Percentiles rank a stretch among this genome's conserved stretches.
Conservation (phyloP, 805 yeast genomes). For the Candida glaebosa region DNA sequence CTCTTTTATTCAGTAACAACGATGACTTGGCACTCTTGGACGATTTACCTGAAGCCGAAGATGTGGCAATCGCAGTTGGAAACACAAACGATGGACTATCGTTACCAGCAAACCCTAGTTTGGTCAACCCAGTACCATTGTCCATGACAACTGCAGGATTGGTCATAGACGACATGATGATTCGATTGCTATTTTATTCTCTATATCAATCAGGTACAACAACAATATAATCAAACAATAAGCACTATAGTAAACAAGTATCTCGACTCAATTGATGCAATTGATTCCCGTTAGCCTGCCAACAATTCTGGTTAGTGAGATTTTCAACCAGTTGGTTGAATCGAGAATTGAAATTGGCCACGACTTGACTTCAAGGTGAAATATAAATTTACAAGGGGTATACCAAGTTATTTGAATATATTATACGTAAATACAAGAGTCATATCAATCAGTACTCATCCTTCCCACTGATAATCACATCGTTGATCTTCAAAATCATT, state of each 20-base stretch:
- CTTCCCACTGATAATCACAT: slow-evolving; percentile 88
- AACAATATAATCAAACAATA: no score
- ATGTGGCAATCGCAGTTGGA: slow-evolving; percentile 94
- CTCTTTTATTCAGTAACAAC: slow-evolving; percentile 65
- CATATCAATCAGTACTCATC: slow-evolving; percentile 50
- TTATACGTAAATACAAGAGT: slow-evolving; percentile 2
- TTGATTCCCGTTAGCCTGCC: background rate
- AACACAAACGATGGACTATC: slow-evolving; percentile 96
- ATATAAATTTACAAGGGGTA: no score
- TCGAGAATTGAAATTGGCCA: no score
- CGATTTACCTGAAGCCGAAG: slow-evolving; percentile 43
- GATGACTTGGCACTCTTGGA: slow-evolving; percentile 47
- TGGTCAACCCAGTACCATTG: slow-evolving; percentile 97
- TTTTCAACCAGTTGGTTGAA: no score
- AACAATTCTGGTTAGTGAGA: no score
- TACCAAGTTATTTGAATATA: no score
- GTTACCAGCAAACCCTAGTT: slow-evolving; percentile 97
- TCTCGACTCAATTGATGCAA: background rate
- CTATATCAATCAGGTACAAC: no score
- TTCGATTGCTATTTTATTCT: no score
- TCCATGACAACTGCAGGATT: slow-evolving; percentile 97
- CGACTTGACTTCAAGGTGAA: no score
- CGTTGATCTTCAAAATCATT: slow-evolving; percentile 96
- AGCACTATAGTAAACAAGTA: no score
- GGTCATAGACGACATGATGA: slow-evolving; percentile 56